Evolutionary conservation across 2,329 filamentous ascomycete genomes (phyloP).

Genomic region (Sporothrix brasiliensis): DNA sequence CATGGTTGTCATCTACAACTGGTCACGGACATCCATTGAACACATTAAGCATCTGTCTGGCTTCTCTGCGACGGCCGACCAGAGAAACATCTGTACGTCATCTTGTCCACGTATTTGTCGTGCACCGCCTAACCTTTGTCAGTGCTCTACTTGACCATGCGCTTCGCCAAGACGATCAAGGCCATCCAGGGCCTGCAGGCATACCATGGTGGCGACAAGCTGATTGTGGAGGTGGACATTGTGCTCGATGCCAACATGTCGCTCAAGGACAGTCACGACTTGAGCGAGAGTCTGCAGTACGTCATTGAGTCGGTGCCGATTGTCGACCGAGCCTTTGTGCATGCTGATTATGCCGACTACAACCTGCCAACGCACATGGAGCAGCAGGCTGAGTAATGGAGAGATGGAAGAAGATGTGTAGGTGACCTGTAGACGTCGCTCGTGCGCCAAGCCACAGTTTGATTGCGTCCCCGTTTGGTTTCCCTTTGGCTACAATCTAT

Average conservation of each 20-base stretch:
- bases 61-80: conserved; percentile 75
- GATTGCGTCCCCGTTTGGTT: not conserved
- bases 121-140: not conserved
- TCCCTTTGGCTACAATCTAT: not conserved
- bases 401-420: not conserved
- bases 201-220: conserved; percentile 82
- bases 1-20: conserved; percentile 76
- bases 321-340: conserved; percentile 72
- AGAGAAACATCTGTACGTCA: conserved; percentile 68
- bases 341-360: conserved; percentile 65
- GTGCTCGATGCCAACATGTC: conserved; percentile 76
- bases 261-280: conserved; percentile 78
- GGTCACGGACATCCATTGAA: conserved; percentile 71
- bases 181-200: conserved; percentile 84
- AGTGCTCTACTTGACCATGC: conserved; percentile 88
- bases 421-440: not conserved
- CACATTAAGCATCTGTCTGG: conserved; percentile 82
- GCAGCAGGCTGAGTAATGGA: conserved; percentile 42
- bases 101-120: not conserved
- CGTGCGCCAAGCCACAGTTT: not conserved
- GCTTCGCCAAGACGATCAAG: conserved; percentile 84
- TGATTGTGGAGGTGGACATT: conserved; percentile 81
- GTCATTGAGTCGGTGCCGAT: conserved; percentile 82
- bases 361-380: conserved; percentile 64
- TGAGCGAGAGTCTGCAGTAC: conserved; percentile 77